Base-by-base conservation (phyloP, 2,329 filamentous ascomycete genomes). In the Thermoascus crustaceus region DNA sequence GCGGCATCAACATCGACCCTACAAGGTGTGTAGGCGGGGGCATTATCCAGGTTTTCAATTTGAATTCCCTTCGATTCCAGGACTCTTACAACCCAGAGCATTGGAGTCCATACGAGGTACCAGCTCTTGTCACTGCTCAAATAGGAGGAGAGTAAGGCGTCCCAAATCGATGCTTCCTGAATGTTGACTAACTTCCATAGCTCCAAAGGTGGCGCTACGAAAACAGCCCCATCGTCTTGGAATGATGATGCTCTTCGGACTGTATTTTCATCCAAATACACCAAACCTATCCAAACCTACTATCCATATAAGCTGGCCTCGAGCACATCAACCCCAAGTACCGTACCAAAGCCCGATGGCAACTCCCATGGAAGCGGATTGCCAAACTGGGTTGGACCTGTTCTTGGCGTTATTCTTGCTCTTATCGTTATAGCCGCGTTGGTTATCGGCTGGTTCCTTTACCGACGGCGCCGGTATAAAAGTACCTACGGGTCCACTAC, bases 241-340 rank as follows among this genome's bases (percentile, higher is more conserved):
- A 66, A 63, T 32, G 66, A 58, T 35, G 49, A 49, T 39, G 64
- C 41, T 2, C 68, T 85, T 1, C 61, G 52, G 0, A 53, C 52
- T 4, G 55, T 83, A 11, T 83, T 85, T 40, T 58, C 55, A 0
- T 68, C 62, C 0, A 44, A 61, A 4, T 85, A 85, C 45, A 60
- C 72, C 3, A 69, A 64, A 5, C 59, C 63, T 45, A 72, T 83
- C 27, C 63, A 59, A 4, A 70, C 63, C 0, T 80, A 71, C 50
- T 83, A 76, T 48, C 79, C 80, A 0, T 85, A 83, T 32, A 8
- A 24, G 8, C 20, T 33, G 19, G 5, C 27, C 19, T 24, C 13
- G 9, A 23, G 24, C 8, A 25, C 30, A 11, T 33, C 30, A 14
- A 34, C 29, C 4, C 7, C n/a, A 7, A 35, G 7, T 16, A 7